Evolutionary conservation across 768 basidiomycete genomes (phyloP).

Genomic region (Boletus huronensis): DNA sequence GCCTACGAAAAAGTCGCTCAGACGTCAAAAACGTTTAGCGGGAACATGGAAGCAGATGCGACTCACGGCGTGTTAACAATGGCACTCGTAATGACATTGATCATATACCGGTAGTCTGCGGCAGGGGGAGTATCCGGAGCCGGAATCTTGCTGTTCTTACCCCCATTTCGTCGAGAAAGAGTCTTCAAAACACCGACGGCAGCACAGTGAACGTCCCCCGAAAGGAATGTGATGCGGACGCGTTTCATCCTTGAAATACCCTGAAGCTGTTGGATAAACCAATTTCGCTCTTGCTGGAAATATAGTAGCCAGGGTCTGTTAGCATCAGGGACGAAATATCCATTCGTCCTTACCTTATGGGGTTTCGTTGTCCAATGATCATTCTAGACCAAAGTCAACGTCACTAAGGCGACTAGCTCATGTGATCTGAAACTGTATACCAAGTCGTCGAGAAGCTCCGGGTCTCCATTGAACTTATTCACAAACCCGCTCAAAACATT

Average conservation of each 20-base stretch:
- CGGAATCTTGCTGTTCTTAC: slow-evolving; percentile 38
- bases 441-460: slow-evolving; percentile 92
- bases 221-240: slow-evolving; percentile 78
- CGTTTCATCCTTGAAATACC: slow-evolving; percentile 57
- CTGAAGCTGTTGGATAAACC: slow-evolving; percentile 79
- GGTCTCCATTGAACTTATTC: slow-evolving; percentile 88
- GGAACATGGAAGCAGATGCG: background rate
- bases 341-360: slow-evolving; percentile 56
- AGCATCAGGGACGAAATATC: background rate
- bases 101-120: slow-evolving; percentile 82
- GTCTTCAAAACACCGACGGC: slow-evolving; percentile 80
- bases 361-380: slow-evolving; percentile 87
- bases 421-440: slow-evolving; percentile 36
- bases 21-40: background rate
- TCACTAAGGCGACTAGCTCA: slow-evolving; percentile 23
- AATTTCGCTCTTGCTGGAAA: slow-evolving; percentile 82
- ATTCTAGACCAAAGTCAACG: slow-evolving; percentile 65
- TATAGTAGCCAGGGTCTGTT: background rate
- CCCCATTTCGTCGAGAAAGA: slow-evolving; percentile 35
- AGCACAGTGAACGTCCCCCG: slow-evolving; percentile 92
- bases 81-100: slow-evolving; percentile 85
- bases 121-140: slow-evolving; percentile 41
- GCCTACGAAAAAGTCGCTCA: slow-evolving; percentile 29
- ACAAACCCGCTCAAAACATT: slow-evolving; percentile 74
- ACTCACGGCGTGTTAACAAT: slow-evolving; percentile 95